Evolutionary conservation across 176 grass and related monocot genomes (phyloP), one percentile per base, ranked within the genome.

Genomic region (Thalia dealbata): DNA sequence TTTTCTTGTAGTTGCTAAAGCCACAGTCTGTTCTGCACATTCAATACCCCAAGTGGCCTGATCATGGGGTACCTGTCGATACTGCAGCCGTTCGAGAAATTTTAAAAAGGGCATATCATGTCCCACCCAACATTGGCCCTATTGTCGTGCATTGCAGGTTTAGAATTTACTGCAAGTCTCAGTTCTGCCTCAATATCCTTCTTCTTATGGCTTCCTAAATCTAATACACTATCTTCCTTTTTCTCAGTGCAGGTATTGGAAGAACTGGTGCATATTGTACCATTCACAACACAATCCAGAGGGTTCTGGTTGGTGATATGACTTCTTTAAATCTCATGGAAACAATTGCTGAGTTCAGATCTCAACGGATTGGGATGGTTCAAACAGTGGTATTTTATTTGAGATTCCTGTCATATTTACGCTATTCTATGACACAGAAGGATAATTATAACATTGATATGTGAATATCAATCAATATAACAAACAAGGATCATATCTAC

Each of bases 141-240:
- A 85, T 99, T 81, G 87, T 99, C 44, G 87, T 85, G 32, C 95
- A 99, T 84, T 99, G 95, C 90, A 99, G 95, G 95, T 99, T 75
- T 56, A 59, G n/a, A 64, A 46, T 14, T 27, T 26, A 25, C 75
- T 61, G 32, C 55, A 24, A 26, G 41, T 4, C 21, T 62, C 16
- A 71, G 2, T 0, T 61, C 25, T 14, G 24, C 21, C 51, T 23
- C 5, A 1, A 48, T 24, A 30, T 79, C 6, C 73, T 50, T 75
- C 21, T 69, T 29, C 7, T 14, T 23, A 16, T 50, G 13, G 15
- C 12, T 24, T 50, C 26, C 45, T 15, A 2, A 8, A 19, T 58
- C 72, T 84, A 27, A 87, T 67, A 68, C 13, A 70, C 32, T 65
- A 14, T 28, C n/a, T 58, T 80, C 81, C 44, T 71, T 27, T 79